Conservation (phyloP, 768 basidiomycete species). For the Candolleomyces efflorescens region DNA sequence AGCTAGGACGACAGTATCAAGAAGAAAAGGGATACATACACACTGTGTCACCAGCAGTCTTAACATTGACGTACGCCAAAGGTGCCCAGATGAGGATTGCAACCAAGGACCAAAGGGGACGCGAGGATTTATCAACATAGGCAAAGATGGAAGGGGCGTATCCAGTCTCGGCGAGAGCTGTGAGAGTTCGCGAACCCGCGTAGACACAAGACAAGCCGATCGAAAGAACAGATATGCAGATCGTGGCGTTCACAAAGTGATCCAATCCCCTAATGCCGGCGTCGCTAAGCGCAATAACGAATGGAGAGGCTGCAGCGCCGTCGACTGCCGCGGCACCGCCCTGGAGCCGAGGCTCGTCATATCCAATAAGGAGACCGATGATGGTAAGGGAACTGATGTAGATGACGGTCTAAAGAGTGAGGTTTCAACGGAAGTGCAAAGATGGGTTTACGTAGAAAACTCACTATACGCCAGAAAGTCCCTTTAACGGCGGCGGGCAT, state of each 20-base stretch:
- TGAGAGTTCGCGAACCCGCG: conserved; percentile 40
- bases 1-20: background rate
- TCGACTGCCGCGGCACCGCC: conserved; percentile 17
- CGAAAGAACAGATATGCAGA: conserved; percentile 43
- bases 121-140: conserved; percentile 43
- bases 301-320: conserved; percentile 43
- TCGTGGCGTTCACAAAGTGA: conserved; percentile 40
- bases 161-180: conserved; percentile 43
- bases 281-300: conserved; percentile 39
- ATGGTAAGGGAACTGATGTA: conserved; percentile 41
- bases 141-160: conserved; percentile 39
- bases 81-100: conserved; percentile 33
- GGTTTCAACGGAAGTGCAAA: background rate
- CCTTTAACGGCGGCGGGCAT: conserved; percentile 45
- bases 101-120: conserved; percentile 37
- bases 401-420: conserved; percentile 27
- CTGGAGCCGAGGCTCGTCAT: conserved; percentile 30
- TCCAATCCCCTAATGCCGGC: conserved; percentile 38
- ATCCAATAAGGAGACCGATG: conserved; percentile 38
- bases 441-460: background rate
- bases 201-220: conserved; percentile 45
- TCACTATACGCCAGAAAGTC: conserved; percentile 42
- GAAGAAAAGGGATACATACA: conserved; percentile 24
- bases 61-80: conserved; percentile 36
- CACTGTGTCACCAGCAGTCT: conserved; percentile 25